Conservation (phyloP, 495 filamentous ascomycete genomes). For the Letharia columbiana region DNA sequence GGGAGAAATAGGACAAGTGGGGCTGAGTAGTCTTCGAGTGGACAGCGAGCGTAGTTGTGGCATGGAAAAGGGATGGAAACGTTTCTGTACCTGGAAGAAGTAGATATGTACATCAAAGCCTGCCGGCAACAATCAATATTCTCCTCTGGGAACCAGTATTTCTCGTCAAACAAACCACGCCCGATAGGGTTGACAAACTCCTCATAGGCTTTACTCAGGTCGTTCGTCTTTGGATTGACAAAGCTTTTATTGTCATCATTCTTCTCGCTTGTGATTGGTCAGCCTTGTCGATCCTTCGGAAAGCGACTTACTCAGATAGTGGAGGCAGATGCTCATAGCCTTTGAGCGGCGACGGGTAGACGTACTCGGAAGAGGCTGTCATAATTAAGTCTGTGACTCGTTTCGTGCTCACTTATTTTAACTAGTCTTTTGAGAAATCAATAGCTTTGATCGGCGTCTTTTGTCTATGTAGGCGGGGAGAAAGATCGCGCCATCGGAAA, state of each 20-base stretch:
- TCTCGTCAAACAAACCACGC: conserved; percentile 26
- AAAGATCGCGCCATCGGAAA: neutral
- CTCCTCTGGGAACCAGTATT: conserved; percentile 19
- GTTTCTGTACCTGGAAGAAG: conserved; percentile 69
- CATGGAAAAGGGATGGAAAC: conserved; percentile 28
- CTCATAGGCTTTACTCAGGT: conserved; percentile 55
- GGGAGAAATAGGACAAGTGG: too few species aligned
- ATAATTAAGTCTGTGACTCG: conserved; percentile 3
- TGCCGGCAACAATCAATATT: conserved; percentile 64
- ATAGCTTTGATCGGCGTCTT: neutral
- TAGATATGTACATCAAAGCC: conserved; percentile 40
- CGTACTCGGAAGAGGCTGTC: conserved; percentile 34
- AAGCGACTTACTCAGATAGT: conserved; percentile 49
- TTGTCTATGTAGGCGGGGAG: neutral
- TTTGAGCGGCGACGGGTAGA: conserved; percentile 57
- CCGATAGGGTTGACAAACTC: conserved; percentile 53
- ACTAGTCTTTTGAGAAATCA: too few species aligned
- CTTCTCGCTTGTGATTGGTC: conserved; percentile 30
- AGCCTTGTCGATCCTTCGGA: neutral
- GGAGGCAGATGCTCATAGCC: conserved; percentile 57
- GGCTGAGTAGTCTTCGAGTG: conserved; percentile 53
- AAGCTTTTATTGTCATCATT: conserved; percentile 59
- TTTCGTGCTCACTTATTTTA: too few species aligned
- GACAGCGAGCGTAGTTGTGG: conserved; percentile 32
- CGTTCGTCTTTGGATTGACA: conserved; percentile 48